Base-by-base conservation (phyloP, 2,329 filamentous ascomycete genomes). In the Cladosporium sp. region DNA sequence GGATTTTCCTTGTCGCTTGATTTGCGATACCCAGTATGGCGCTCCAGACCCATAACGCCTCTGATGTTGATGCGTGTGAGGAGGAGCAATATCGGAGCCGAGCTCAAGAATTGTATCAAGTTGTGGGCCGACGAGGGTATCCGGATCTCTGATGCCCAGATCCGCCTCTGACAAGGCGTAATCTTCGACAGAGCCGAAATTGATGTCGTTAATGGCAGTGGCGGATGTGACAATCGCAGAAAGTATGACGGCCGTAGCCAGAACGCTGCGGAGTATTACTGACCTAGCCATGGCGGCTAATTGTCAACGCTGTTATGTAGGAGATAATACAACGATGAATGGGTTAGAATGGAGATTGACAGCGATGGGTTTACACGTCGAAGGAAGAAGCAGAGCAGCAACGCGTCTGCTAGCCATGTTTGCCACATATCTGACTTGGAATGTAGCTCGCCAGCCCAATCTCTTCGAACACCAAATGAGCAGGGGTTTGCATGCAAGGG, bases 11-110 rank as follows among this genome's bases (percentile, higher is more conserved):
- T 71, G 69, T 22, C 72, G 68, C 30, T 67, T 68, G 45, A 73
- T 69, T 15, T 66, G 58, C 25, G 67, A 68, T 29, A 70, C 59
- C 71, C 71, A 73, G 49, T 68, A 74, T 3, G 57, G 55, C 7
- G 35, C 46, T 7, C 61, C 61, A 9, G 62, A 63, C 18, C 62
- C 62, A 38, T 62, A 39, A 2, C 61, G 57, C 43, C 62, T 64
- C 29, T 55, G 52, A 39, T 59, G 59, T 9, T 53, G 56, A 46
- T 59, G 56, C 11, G 53, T 56, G 22, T 53, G 27, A 12, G 43
- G 36, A 18, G 53, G 49, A 12, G 43, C 43, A 15, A 51, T 52
- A 19, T 39, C 50, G 19, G 43, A 29, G 33, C 27, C 49, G 15
- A 35, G 42, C 45, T 38, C 32, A 29, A 18, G 18, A 9, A 38